Percentiles rank a stretch among this genome's conserved stretches.
Conservation (phyloP, 768 basidiomycete genomes). For the Mycena latifolia region DNA sequence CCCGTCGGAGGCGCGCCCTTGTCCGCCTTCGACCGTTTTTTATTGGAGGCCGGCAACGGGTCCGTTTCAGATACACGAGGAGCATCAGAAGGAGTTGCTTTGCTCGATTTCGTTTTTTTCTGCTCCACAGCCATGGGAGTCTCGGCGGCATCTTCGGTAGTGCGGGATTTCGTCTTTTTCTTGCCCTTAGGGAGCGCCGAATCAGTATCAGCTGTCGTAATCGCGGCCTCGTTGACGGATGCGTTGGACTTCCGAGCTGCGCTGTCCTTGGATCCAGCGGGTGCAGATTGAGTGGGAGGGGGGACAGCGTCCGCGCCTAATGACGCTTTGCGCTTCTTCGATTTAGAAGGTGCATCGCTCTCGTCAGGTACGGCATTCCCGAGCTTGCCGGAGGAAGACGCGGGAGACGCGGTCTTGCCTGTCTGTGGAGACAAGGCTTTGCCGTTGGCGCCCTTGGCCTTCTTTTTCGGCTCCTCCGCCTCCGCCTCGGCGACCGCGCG, state of each 20-base stretch:
- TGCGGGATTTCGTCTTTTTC: conserved; percentile 20
- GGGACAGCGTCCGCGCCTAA: conserved; percentile 9
- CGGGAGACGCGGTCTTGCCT: not conserved
- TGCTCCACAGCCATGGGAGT: not conserved
- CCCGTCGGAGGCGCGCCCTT: not conserved
- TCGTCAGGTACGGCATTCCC: conserved; percentile 11
- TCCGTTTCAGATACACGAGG: conserved; percentile 21
- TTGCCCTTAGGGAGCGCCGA: not conserved
- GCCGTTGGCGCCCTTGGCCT: conserved; percentile 48
- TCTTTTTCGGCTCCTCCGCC: conserved; percentile 60
- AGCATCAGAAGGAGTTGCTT: conserved; percentile 2
- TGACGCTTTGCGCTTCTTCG: conserved; percentile 15
- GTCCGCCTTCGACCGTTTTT: conserved; percentile 10
- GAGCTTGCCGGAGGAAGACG: conserved; percentile 17
- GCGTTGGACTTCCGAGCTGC: conserved; percentile 7
- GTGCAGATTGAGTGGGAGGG: not conserved
- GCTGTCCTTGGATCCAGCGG: conserved; percentile 3
- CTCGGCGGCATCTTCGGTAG: conserved; percentile 4
- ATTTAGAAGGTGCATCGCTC: conserved; percentile 20
- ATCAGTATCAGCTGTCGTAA: conserved; percentile 5
- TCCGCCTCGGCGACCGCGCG: conserved; percentile 51
- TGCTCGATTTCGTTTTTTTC: conserved; percentile 8
- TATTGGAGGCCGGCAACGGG: conserved; percentile 4
- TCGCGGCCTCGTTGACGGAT: not conserved
- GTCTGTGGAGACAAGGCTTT: conserved; percentile 29